Conservation (phyloP, 306 rosid species). For the Nissolia schottii region DNA sequence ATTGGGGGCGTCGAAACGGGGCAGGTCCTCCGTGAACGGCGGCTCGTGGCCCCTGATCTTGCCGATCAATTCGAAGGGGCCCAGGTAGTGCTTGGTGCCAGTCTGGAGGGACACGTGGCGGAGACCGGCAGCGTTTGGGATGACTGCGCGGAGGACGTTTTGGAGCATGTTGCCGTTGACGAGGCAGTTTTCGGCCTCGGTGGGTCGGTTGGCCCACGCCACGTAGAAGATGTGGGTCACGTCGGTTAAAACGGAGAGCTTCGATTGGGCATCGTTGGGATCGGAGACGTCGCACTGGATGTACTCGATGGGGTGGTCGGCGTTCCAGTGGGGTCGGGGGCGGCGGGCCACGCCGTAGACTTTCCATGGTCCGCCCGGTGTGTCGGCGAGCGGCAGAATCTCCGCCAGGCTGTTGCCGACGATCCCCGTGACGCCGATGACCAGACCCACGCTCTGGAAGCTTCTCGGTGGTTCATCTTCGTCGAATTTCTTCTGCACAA, state of each 20-base stretch:
- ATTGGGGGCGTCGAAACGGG: constrained; percentile 49
- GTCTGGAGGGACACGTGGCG: constrained; percentile 71
- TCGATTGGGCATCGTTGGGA: constrained; percentile 39
- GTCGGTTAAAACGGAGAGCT: constrained; percentile 56
- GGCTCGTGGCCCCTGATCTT: constrained; percentile 42
- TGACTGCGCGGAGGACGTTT: constrained; percentile 47
- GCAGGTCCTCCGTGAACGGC: constrained; percentile 69
- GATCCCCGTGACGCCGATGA: constrained; percentile 70
- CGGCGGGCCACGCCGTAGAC: constrained; percentile 80
- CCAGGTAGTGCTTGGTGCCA: constrained; percentile 56
- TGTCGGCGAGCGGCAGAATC: constrained; percentile 64
- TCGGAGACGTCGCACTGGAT: constrained; percentile 71
- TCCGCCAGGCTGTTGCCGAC: constrained; percentile 85
- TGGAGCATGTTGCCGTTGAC: constrained; percentile 56
- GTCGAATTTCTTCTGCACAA: constrained; percentile 47
- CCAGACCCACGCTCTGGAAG: constrained; percentile 46
- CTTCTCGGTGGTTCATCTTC: constrained; percentile 49
- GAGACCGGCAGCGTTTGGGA: constrained; percentile 61
- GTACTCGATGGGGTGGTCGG: constrained; percentile 59
- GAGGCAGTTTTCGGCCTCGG: constrained; percentile 51
- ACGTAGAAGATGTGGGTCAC: constrained; percentile 73
- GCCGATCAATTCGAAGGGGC: constrained; percentile 38
- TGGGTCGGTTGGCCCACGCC: constrained; percentile 44
- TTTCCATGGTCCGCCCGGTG: constrained; percentile 85
- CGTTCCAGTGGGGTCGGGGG: constrained; percentile 64